Evolutionary conservation across 2,329 filamentous ascomycete genomes (phyloP), one percentile per base, ranked within the genome.

Genomic region (Rutstroemia sp.): DNA sequence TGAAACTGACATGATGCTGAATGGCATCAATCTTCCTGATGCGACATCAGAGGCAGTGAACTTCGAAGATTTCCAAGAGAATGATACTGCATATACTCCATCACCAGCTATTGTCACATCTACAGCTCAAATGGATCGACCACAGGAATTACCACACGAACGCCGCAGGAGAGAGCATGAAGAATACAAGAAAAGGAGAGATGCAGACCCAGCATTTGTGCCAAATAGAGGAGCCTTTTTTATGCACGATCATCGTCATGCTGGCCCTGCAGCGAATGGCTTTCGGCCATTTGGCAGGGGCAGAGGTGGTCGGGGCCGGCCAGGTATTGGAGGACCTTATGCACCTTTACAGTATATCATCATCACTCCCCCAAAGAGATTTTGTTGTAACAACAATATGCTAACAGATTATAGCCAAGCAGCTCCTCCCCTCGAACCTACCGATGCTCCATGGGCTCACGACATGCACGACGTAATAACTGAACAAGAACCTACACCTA

Each of bases 221-320:
- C 92, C 94, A 54, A 96, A 95, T 68, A 80, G 92, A 63, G 94
- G 94, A 58, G 87, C 89, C 60, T 97, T 97, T 77, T 97, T 96
- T 75, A 91, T 97, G 83, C 92, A 97, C 72, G 94, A 97, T 70
- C 90, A 94, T 67, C 83, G 90, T 60, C 86, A 90, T 65, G 82
- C 87, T 56, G 87, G 87, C n/a, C 81, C 86, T 46, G 83, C 85
- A 62, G 81, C 85, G 53, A 92, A 92, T 72, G 87, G 87, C 53
- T 90, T 92, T 72, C 79, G 88, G 57, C 82, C 85, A 12, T 87
- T 86, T 70, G 81, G 81, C 34, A 79, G 86, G 71, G 85, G 83
- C 39, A 75, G 80, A 59, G 53, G 53, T 39, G 79, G 83, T 62
- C 77, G 82, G 71, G 89, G 83, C 50, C 71, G 72, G 65, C 78